Evolutionary conservation across 2,329 filamentous ascomycete species (phyloP), one percentile per base, ranked within the genome.

Genomic region (Myrmaecium sp.): DNA sequence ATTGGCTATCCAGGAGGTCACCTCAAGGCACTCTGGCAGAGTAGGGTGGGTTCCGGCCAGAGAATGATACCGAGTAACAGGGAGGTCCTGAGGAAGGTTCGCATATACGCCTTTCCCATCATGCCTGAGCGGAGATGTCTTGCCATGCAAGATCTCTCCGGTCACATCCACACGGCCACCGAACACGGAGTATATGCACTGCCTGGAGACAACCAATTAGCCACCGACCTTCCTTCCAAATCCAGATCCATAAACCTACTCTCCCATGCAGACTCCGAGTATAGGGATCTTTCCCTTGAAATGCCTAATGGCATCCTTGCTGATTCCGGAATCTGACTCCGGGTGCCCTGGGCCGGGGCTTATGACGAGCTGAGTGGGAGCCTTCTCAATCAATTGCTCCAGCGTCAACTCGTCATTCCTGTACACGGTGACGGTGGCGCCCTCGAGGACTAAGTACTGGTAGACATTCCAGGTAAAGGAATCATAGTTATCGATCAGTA

Each of bases 381-480:
- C 77, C 52, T 78, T 74, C 8, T 71, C 66, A 34, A 89, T 72
- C 36, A 98, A 62, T 40, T 93, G 76, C 7, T 92, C 73, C 4
- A 98, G 54, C 1, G 76, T 75, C 39, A 95, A 74, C 51, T 93
- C 73, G 54, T 98, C 86, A 47, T 98, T 98, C 41, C 89, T 72
- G 55, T 74, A 79, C 12, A 98, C 89, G 4, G 75, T 80, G 26
- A 94, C 89, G 1, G 63, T 78, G 15, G 91, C 89, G 17, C 89
- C 89, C 51, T 95, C 89, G n/a, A 98, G 72, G 5, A 86, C 77
- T 2, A 98, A 71, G 46, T 98, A 98, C 54, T 98, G 91, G 53
- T 95, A 98, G 32, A 98, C 82, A 47, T 98, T 98, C 82, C 84
- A 98, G 32, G 86, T 94, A 53, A 98, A 98, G 3, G 89, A 95